Conservation (phyloP, 768 basidiomycete genomes). For the Amanita pseudoporphyria region DNA sequence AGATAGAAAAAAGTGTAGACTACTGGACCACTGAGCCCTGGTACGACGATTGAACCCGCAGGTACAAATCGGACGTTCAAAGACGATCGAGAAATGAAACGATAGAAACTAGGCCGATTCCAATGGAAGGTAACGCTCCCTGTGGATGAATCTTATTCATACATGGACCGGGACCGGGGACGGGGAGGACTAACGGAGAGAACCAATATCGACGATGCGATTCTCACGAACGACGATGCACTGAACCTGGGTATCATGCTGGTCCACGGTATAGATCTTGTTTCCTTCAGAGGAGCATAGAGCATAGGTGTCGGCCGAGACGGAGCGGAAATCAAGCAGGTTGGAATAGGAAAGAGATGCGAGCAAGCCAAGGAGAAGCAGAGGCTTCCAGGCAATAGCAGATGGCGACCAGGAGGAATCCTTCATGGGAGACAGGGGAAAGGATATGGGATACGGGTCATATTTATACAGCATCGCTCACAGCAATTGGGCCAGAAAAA, state of each 20-base stretch:
- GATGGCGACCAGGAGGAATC: neutral
- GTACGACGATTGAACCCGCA: conserved; percentile 53
- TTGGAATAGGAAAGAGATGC: neutral
- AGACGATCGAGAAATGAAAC: conserved; percentile 6
- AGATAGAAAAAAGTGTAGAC: neutral
- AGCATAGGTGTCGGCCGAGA: conserved; percentile 29
- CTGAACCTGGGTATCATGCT: conserved; percentile 37
- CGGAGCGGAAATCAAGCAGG: neutral
- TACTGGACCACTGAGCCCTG: conserved; percentile 59
- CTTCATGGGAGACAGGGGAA: neutral
- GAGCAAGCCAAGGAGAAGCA: neutral
- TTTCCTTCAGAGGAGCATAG: conserved; percentile 48
- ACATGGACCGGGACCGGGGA: conserved; percentile 16
- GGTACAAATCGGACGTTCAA: conserved; percentile 39
- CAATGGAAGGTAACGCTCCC: conserved; percentile 13
- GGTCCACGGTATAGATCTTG: conserved; percentile 62
- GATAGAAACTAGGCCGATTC: conserved; percentile 1
- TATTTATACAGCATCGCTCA: too few species aligned
- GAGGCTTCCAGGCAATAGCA: neutral
- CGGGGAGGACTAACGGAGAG: conserved; percentile 36
- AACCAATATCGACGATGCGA: conserved; percentile 44
- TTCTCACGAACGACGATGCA: conserved; percentile 52
- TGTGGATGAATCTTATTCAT: conserved; percentile 26
- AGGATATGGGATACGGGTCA: neutral
- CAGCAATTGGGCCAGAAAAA: neutral